A percentile compares a stretch with the other conserved stretches of the same genome.
These are phyloP conservation scores for Harringtonia aguacate DNA, from an alignment of 2,329 filamentous ascomycete genomes.

Conservation along the genomic window DNA sequence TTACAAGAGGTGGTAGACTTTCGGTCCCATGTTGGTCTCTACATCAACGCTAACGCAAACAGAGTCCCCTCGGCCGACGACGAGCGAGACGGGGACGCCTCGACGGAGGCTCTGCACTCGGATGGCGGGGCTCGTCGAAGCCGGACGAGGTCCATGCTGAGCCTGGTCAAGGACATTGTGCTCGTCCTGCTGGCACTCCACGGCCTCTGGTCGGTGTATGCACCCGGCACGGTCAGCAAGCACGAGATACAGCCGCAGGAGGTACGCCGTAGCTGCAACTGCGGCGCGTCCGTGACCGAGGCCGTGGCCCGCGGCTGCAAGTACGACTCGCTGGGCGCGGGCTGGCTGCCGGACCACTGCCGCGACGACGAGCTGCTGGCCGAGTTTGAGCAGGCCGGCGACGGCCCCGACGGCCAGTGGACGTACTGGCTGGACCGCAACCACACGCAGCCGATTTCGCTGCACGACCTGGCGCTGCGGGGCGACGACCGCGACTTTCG, in stretches of 20 bases:
- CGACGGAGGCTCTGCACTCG: background rate
- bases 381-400: conserved; percentile 20
- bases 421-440: conserved; percentile 19
- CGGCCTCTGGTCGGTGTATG: background rate
- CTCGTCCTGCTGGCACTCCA: background rate
- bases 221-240: background rate
- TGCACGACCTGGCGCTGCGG: conserved; percentile 12
- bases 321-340: conserved; percentile 22
- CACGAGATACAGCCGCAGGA: background rate
- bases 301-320: conserved; percentile 18
- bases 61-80: background rate
- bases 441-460: conserved; percentile 10
- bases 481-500: conserved; percentile 10
- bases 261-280: conserved; percentile 15
- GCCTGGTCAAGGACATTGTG: background rate
- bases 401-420: conserved; percentile 20
- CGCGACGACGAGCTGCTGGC: conserved; percentile 21
- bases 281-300: conserved; percentile 19
- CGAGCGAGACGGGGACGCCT: background rate
- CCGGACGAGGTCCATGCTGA: background rate
- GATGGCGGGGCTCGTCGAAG: background rate
- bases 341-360: conserved; percentile 24
- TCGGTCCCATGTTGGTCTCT: background rate
- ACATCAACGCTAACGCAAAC: background rate
- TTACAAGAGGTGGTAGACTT: background rate